Evolutionary conservation across 2,329 filamentous ascomycete species (phyloP).

Genomic region (Penicillium sp.): DNA sequence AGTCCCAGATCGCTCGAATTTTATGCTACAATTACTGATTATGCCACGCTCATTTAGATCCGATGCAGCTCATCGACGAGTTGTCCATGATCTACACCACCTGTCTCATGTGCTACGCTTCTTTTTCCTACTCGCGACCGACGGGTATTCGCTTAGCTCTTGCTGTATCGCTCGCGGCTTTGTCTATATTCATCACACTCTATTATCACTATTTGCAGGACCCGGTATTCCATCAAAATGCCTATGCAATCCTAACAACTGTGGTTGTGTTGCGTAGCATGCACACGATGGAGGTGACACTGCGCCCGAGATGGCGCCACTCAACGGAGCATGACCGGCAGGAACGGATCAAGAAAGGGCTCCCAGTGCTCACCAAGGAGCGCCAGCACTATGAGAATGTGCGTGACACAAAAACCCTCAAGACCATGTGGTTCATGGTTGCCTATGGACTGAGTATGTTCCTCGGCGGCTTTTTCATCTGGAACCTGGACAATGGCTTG

Average conservation of each 20-base stretch:
- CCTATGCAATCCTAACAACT: slow-evolving; percentile 66
- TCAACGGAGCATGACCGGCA: slow-evolving; percentile 43
- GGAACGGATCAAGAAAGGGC: slow-evolving; percentile 31
- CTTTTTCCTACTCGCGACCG: slow-evolving; percentile 64
- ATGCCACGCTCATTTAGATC: slow-evolving; percentile 44
- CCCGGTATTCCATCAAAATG: slow-evolving; percentile 74
- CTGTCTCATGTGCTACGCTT: slow-evolving; percentile 64
- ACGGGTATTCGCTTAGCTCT: slow-evolving; percentile 48
- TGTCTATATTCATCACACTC: slow-evolving; percentile 66
- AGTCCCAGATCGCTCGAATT: too few relatives aligned
- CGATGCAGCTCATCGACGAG: slow-evolving; percentile 66
- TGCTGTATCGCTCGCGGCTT: slow-evolving; percentile 50
- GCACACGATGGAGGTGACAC: slow-evolving; percentile 66
- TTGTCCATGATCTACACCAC: slow-evolving; percentile 68
- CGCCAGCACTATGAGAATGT: slow-evolving; percentile 47
- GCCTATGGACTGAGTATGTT: slow-evolving; percentile 63
- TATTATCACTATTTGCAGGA: slow-evolving; percentile 79
- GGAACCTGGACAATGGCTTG: slow-evolving; percentile 73
- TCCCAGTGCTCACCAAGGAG: slow-evolving; percentile 40
- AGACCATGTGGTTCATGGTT: slow-evolving; percentile 72
- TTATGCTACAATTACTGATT: too few relatives aligned
- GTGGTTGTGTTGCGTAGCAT: slow-evolving; percentile 66
- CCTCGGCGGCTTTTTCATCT: slow-evolving; percentile 67
- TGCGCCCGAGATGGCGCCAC: slow-evolving; percentile 55
- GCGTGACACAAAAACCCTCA: slow-evolving; percentile 54